Evolutionary conservation across 1,139 yeast genomes (phyloP), one percentile per base, ranked within the genome.

Genomic region (Yamadazyma diddensiae): DNA sequence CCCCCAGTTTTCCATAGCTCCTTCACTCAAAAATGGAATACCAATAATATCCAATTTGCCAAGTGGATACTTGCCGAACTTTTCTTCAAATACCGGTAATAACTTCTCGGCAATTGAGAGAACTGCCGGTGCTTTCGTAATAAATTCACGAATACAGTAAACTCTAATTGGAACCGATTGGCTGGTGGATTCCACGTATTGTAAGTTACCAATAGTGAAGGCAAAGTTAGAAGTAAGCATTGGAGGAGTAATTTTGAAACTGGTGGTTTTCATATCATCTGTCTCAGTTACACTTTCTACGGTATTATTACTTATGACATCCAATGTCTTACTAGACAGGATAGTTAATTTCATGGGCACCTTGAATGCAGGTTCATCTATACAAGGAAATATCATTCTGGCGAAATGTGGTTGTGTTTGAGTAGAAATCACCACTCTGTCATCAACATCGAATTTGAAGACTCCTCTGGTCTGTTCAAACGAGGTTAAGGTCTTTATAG

Each of bases 1-100:
- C 3, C 86, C 84, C 76, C 83, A 79, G 49, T 82, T 82, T 51
- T 83, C 94, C 80, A 82, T 83, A 4, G 85, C 92, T 37, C 85
- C 83, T 52, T 82, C 90, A 21, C 77, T 67, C 38, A 83, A 63
- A 45, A 78, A 81, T 5, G 92, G 92, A 10, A 83, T 53, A 1
- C 83, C 73, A 2, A 79, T 73, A 29, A 83, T 58, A 49, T 82
- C 92, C 24, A 82, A 54, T 45, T 83, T 83, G 5, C 63, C 57
- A 41, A 80, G 58, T 1, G 90, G 90, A 45, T 66, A 82, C 2
- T 49, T 42, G 0, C 64, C 61, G 33, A 82, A 68, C 20, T 65
- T 55, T 0, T 52, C 32, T 35, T 67, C 74, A 26, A 63, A 41
- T 2, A 73, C 37, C 3, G 82, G 80, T 19, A 81, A 53, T 22